Base-by-base conservation (phyloP, 176 grass and related monocot genomes). In the Tillandsia leiboldiana region DNA sequence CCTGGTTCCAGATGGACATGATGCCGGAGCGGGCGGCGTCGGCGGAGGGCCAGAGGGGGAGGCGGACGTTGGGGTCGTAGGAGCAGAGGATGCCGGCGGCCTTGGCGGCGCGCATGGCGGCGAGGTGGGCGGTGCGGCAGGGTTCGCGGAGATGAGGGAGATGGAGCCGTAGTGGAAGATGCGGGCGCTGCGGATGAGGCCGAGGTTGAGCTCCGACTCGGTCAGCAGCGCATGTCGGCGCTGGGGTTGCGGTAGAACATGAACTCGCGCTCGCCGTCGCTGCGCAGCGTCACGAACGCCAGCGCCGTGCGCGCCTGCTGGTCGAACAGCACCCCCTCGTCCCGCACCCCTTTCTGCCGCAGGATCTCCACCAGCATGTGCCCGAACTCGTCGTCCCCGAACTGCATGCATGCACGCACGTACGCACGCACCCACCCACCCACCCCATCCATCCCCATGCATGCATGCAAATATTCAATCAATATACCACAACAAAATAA, bases 121-220 rank as follows among this genome's bases (percentile, higher is more conserved):
- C 92, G 2, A 84, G 18, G 81, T 96, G 92, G 1, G 88, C 88
- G 0, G 88, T 81, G 2, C 88, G 80, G 57, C 83, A 87, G 0
- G 92, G 92, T 63, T 96, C 92, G n/a, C n/a, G 1, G 83, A 63
- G 83, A 96, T 96, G 24, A 96, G 85, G 59, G 81, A 83, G 78
- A 96, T 91, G 69, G 88, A 92, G 67, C 92, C 92, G 51, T 96
- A 96, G 73, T 96, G 92, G 71, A 96, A 96, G 70, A 96, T 81
- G 63, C 73, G 84, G 76, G 88, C 80, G 26, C 76, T 62, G 14
- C 83, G 85, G 66, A 96, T 89, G 1, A 96, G 78, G 73, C 67
- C 78, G 0, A 96, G 28, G 78, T 96, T 85, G 18, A 96, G 86
- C 83, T 96, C 92, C 0, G 75, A 72, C 26, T 92, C 88, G 0